Evolutionary conservation across 345 rosid species (phyloP), one percentile per base, ranked within the genome.

Genomic region (Pistacia atlantica): DNA sequence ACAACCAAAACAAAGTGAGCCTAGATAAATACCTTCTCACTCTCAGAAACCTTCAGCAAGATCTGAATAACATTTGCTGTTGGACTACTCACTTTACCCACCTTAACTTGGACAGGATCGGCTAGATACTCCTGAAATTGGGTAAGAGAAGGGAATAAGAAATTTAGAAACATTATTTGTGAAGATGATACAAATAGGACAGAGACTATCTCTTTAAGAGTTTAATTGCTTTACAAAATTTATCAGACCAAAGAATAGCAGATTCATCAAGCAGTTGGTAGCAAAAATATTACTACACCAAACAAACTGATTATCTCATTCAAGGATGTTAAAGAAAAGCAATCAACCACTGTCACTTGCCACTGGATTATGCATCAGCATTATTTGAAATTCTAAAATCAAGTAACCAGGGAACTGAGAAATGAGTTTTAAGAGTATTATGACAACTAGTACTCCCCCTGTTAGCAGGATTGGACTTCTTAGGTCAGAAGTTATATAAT

Each of bases 61-160:
- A 20, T 52, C 78, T 81, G 87, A 59, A 64, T 65, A 70, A 84
- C 87, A 55, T 81, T 84, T 52, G 87, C 84, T 38, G 87, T 84
- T 22, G 84, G 87, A 79, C 79, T 72, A 67, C 87, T 81, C 52
- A 81, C 84, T 81, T 84, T 81, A 63, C 87, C 87, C 75, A 84
- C 84, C 80, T 72, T 84, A 13, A 81, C 82, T 81, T 79, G 84
- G 57, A 81, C 87, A 42, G 87, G 84, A n/a, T 49, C 59, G 20
- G 67, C 78, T 37, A 84, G 69, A 74, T 84, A 81, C 66, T 84
- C 87, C 87, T 84, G 82, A 78, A 81, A 67, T 70, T 67, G 48
- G 55, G 33, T 7, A 25, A 64, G 38, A 80, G 16, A 58, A 59
- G 12, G 0, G 37, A 72, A n/a, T 56, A 16, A 17, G 10, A 17